These are phyloP conservation scores for Begonia fuchsioides DNA, from an alignment of 306 rosid species.

Conservation along the genomic window DNA sequence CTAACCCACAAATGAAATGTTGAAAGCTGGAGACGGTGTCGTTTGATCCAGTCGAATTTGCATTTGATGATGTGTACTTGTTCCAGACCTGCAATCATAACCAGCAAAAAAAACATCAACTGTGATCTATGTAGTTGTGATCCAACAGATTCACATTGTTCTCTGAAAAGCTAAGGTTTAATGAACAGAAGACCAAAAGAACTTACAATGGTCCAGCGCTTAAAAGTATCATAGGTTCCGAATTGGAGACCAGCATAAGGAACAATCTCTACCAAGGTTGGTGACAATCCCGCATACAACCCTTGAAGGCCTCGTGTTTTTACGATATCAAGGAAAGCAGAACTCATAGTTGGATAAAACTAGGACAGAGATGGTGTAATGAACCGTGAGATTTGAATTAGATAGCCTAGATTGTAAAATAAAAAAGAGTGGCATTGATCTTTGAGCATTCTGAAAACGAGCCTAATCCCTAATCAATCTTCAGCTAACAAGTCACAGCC, in stretches of 20 bases:
- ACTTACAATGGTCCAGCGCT: constrained; percentile 76
- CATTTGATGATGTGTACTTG: constrained; percentile 18
- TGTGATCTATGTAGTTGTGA: no score
- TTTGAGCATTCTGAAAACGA: no score
- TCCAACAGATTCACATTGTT: no score
- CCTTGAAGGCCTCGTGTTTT: constrained; percentile 60
- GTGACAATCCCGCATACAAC: constrained; percentile 76
- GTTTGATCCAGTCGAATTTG: constrained; percentile 14
- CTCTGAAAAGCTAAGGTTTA: no score
- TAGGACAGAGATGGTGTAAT: no score
- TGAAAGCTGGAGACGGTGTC: constrained; percentile 57
- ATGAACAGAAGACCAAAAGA: neutral
- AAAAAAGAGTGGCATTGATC: no score
- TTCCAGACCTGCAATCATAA: constrained; percentile 51
- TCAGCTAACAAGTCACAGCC: no score
- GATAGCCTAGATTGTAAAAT: no score
- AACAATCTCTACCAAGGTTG: constrained; percentile 89
- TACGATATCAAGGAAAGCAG: constrained; percentile 62
- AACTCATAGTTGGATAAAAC: constrained; percentile 70
- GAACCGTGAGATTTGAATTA: no score
- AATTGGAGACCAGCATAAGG: constrained; percentile 95
- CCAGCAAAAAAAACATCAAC: neutral
- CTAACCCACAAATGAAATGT: constrained; percentile 74
- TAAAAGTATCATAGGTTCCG: constrained; percentile 88
- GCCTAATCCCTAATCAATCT: no score